Conservation (phyloP, 2,329 filamentous ascomycete genomes). For the Zalaria obscura region DNA sequence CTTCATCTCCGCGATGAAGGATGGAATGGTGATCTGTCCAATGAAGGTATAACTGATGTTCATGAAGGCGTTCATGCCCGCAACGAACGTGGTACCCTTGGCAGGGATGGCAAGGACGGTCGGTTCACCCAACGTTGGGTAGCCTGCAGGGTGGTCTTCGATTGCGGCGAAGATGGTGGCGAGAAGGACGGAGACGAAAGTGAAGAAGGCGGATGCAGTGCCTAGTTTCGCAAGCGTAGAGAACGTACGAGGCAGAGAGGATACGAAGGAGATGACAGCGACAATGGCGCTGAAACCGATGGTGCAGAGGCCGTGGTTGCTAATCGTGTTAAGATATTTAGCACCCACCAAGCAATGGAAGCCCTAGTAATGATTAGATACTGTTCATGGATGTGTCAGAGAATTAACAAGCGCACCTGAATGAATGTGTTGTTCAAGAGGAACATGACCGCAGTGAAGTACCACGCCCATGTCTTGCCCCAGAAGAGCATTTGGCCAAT, state of each 20-base stretch:
- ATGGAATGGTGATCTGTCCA: slow-evolving; percentile 83
- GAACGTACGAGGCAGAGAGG: slow-evolving; percentile 77
- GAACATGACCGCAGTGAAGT: slow-evolving; percentile 68
- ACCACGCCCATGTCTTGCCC: slow-evolving; percentile 61
- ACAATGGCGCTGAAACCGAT: slow-evolving; percentile 66
- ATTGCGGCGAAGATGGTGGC: slow-evolving; percentile 71
- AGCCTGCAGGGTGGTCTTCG: slow-evolving; percentile 55
- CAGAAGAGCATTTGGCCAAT: slow-evolving; percentile 93
- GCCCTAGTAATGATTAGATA: slow-evolving; percentile 31
- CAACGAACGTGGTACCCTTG: slow-evolving; percentile 62
- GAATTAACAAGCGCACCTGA: slow-evolving; percentile 33
- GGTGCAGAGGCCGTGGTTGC: slow-evolving; percentile 56
- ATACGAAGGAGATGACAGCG: slow-evolving; percentile 60
- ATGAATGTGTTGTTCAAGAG: slow-evolving; percentile 90
- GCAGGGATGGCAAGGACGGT: slow-evolving; percentile 55
- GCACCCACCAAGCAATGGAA: slow-evolving; percentile 75
- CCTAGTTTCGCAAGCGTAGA: slow-evolving; percentile 65
- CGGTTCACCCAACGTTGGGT: slow-evolving; percentile 40
- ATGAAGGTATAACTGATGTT: slow-evolving; percentile 97
- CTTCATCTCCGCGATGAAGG: slow-evolving; percentile 92
- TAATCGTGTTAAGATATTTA: slow-evolving; percentile 84
- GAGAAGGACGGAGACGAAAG: slow-evolving; percentile 75
- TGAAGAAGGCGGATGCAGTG: slow-evolving; percentile 69
- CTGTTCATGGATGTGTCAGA: slow-evolving; percentile 2
- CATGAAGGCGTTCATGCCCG: slow-evolving; percentile 74